Evolutionary conservation across 352 stramenopile species (phyloP), one percentile per base, ranked within the genome.

Genomic region (Pythium volutum): DNA sequence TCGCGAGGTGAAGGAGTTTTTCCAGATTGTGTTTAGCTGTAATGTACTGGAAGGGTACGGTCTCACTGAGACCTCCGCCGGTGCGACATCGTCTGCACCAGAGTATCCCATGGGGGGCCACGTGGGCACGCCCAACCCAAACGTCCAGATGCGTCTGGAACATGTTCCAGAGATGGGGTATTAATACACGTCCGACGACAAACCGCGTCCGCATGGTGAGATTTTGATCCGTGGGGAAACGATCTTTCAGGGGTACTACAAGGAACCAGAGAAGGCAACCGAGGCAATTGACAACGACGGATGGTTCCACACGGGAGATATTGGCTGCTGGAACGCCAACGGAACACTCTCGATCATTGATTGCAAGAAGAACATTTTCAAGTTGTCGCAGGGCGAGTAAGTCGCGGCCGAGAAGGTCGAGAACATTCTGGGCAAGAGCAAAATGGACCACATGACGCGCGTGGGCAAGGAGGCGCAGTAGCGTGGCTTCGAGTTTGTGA

Each of bases 151-250:
- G 65, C 92, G 93, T 26, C 84, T 99, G 20, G 88, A 89, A 33
- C 93, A 98, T 47, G 93, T 99, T 16, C 90, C 91, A 0, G 96
- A 99, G 52, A 99, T 99, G 96, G 90, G 89, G 46, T 99, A n/a
- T n/a, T n/a, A n/a, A n/a, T n/a, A 99, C 76, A 76, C 31, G 88
- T 83, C 61, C 78, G 74, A 87, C 41, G 80, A 73, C 43, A 71
- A 82, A 34, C 61, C 68, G 8, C 48, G 46, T 15, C 46, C 77
- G 27, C 66, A 81, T 12, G 82, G 82, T 9, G 79, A 91, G 65
- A 79, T 91, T n/a, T 89, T 76, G 62, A 62, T 91, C 11, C 91
- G 83, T 23, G 95, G 94, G 4, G 73, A 76, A 1, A 82, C 91
- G 56, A 65, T 98, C 25, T 95, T 96, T 48, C 75, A 75, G 46